Evolutionary conservation across 768 basidiomycete genomes (phyloP), one percentile per base, ranked within the genome.

Genomic region (Termitomyces sp.): DNA sequence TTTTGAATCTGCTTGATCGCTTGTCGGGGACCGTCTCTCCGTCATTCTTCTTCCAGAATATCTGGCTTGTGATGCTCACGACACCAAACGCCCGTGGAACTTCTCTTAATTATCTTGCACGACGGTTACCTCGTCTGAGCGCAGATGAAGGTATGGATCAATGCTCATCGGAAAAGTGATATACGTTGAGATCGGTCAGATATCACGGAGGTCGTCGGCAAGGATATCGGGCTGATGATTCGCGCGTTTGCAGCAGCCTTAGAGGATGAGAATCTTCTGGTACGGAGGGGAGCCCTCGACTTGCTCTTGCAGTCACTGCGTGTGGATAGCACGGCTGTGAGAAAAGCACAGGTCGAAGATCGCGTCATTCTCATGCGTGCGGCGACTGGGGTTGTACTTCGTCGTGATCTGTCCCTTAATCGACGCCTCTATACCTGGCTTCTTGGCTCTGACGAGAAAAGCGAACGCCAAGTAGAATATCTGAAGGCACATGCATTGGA

Each of bases 401-500:
- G 95, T 49, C 81, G 93, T 30, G 97, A 99, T 68, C 74, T 98
- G 14, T 94, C 95, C 0, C 76, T 99, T 44, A 98, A 94, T 70
- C 83, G 96, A 50, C 82, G 97, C 35, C 72, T 99, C 40, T 98
- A 95, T 70, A 84, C 87, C 0, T 99, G 97, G 97, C 71, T 99
- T 1, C 72, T 98, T 21, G 95, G 97, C 0, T 70, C 90, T 0
- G 87, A 85, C 41, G 93, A 96, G 58, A 81, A 82, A 58, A 79
- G 81, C 53, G 83, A 90, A n/a, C 71, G 72, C 34, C 96, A 97
- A 65, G 73, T 88, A 24, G 75, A 68, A 9, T 90, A 91, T 68
- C 74, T 96, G 62, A 80, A 74, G 53, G 66, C 78, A 30, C 72
- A 96, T 67, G 83, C 84, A 1, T 73, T 98, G n/a, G 82, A 84